Conservation (phyloP, 306 rosid genomes). For the Neltuma alba region DNA sequence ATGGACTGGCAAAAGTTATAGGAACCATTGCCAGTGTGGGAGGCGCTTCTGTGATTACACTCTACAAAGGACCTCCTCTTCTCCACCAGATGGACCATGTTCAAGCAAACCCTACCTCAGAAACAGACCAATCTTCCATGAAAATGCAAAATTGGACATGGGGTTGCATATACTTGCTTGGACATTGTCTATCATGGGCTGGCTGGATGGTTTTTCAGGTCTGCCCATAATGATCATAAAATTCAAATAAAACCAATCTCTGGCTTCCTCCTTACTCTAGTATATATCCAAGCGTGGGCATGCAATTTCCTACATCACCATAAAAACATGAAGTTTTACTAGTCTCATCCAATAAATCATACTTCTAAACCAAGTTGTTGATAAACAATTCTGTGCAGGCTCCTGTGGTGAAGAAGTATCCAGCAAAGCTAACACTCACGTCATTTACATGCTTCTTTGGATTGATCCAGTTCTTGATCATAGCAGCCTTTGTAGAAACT, state of each 20-base stretch:
- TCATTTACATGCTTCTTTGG: conserved; percentile 74
- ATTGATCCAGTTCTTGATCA: conserved; percentile 73
- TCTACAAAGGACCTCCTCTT: conserved; percentile 79
- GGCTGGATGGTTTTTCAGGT: conserved; percentile 86
- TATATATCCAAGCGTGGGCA: background rate
- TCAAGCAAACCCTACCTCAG: conserved; percentile 32
- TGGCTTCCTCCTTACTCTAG: background rate
- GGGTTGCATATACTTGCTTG: conserved; percentile 72
- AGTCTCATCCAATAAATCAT: background rate
- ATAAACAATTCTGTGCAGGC: conserved; percentile 48
- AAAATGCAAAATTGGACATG: conserved; percentile 61
- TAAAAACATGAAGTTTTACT: background rate
- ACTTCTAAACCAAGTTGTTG: conserved; percentile 2
- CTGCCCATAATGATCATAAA: conserved; percentile 9
- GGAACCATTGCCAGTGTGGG: conserved; percentile 78
- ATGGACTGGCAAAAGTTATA: conserved; percentile 71
- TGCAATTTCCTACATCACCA: background rate
- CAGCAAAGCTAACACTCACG: conserved; percentile 65
- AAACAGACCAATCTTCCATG: conserved; percentile 40
- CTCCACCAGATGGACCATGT: conserved; percentile 39
- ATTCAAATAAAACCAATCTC: background rate
- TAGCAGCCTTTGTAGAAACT: conserved; percentile 62
- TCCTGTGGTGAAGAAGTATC: conserved; percentile 65
- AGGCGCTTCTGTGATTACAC: conserved; percentile 71
- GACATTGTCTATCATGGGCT: conserved; percentile 80